Conservation (phyloP, 1,284 basidiomycete species). For the Heliocybe sulcata region DNA sequence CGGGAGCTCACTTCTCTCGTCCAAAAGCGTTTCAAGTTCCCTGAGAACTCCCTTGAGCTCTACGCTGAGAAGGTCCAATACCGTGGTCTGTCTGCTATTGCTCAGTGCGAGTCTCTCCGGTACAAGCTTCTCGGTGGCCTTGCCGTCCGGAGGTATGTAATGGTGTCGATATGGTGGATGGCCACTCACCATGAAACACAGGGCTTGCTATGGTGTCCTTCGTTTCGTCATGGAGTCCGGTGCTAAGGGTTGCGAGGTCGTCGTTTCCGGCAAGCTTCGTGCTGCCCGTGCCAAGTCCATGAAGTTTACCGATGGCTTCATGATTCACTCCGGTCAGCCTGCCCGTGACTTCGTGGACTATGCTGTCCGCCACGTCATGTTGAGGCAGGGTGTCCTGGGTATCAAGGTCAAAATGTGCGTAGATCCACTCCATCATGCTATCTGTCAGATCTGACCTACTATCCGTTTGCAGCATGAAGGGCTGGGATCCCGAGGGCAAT, state of each 20-base stretch:
- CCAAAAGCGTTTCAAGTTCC: conserved; percentile 99
- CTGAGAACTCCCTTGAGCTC: conserved; percentile 97
- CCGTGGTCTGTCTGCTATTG: conserved; percentile 97
- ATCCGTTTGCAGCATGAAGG: conserved; percentile 77
- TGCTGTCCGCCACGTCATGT: conserved; percentile 96
- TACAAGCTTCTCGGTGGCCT: conserved; percentile 99
- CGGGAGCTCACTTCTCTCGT: conserved; percentile 98
- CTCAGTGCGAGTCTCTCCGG: conserved; percentile 97
- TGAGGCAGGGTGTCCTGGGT: conserved; percentile 98
- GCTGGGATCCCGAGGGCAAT: conserved; percentile 87
- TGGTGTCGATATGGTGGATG: neutral
- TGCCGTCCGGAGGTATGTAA: conserved; percentile 87
- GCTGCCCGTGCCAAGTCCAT: conserved; percentile 99
- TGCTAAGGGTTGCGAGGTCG: conserved; percentile 99
- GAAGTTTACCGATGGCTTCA: conserved; percentile 99
- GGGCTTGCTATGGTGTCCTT: conserved; percentile 99
- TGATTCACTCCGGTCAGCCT: conserved; percentile 99
- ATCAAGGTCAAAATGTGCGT: conserved; percentile 99
- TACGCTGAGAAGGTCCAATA: conserved; percentile 99
- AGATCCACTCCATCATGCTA: neutral
- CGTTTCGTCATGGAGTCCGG: conserved; percentile 99
- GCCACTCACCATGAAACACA: conserved; percentile 21
- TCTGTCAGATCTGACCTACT: neutral
- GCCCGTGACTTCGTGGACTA: conserved; percentile 95
- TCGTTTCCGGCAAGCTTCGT: conserved; percentile 99